A percentile compares a stretch with the other conserved stretches of the same genome.
phyloP scores from a whole-genome alignment of 1,139 yeast genomes.

The Nakaseomyces kungkrabaensis region DNA sequence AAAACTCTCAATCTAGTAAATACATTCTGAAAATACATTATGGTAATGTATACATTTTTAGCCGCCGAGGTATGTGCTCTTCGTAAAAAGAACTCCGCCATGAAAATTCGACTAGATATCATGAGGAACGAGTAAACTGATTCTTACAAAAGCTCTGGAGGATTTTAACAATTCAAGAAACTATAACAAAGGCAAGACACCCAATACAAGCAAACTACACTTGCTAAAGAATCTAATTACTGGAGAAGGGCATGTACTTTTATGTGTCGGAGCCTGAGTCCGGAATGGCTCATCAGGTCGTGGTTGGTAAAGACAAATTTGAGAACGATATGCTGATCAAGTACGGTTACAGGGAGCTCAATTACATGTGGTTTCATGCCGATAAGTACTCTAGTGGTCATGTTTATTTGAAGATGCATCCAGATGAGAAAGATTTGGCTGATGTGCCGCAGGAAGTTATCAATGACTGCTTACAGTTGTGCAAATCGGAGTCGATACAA shows the following conservation, averaged over 20 bases:
- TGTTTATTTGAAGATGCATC: slow-evolving; percentile 52
- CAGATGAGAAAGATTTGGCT: slow-evolving; percentile 39
- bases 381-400: slow-evolving; percentile 77
- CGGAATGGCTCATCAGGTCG: slow-evolving; percentile 13
- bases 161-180: too few species aligned
- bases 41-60: too few species aligned
- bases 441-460: slow-evolving; percentile 42
- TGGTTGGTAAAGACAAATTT: slow-evolving; percentile 65
- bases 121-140: too few species aligned
- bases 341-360: slow-evolving; percentile 48
- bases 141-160: too few species aligned
- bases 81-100: too few species aligned
- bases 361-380: slow-evolving; percentile 75
- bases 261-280: slow-evolving; percentile 21
- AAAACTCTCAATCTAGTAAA: too few species aligned
- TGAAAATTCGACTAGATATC: too few species aligned
- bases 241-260: slow-evolving; percentile 16
- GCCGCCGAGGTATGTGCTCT: too few species aligned
- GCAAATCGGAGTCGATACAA: slow-evolving; percentile 72
- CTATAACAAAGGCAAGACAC: too few species aligned
- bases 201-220: too few species aligned
- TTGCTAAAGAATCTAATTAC: too few species aligned
- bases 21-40: too few species aligned
- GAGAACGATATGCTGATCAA: slow-evolving; percentile 70
- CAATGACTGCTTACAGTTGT: slow-evolving; percentile 59